Evolutionary conservation across 345 rosid genomes (phyloP).

Genomic region (Eucalyptus urophylla): DNA sequence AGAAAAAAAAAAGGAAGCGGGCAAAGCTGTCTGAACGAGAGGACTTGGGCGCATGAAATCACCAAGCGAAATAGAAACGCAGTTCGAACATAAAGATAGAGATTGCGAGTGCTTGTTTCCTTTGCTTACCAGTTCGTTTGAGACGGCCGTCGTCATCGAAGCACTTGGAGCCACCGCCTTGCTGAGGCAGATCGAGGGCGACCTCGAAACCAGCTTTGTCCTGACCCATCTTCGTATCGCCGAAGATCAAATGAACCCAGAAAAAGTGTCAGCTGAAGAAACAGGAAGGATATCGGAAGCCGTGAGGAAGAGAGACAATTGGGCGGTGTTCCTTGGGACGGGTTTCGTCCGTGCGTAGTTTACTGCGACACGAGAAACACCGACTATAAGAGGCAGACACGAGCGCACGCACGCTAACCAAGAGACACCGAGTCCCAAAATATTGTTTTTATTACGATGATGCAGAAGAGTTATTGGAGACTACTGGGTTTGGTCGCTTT

Average conservation of each 20-base stretch:
- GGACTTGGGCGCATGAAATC: not conserved
- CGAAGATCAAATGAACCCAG: not conserved
- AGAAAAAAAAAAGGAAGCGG: not conserved
- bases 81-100: not conserved
- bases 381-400: not conserved
- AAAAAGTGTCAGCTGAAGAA: not conserved
- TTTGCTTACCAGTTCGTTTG: constrained; percentile 53
- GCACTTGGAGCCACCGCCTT: constrained; percentile 34
- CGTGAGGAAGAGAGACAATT: not conserved
- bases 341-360: not conserved
- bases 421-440: not conserved
- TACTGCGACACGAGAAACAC: not conserved
- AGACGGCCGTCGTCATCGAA: constrained; percentile 71
- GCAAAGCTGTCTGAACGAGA: not conserved
- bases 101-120: not conserved
- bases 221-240: not conserved
- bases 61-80: not conserved
- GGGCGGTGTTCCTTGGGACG: not conserved
- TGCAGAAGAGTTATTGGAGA: not conserved
- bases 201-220: not conserved
- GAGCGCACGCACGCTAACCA: not conserved
- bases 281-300: not conserved
- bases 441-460: not conserved
- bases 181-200: constrained; percentile 20
- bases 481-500: not conserved